A percentile compares a stretch with the other conserved stretches of the same genome.
Evolutionary conservation across 371 early-diverging fungal species (phyloP).

Genomic region (Mortierella sp.): DNA sequence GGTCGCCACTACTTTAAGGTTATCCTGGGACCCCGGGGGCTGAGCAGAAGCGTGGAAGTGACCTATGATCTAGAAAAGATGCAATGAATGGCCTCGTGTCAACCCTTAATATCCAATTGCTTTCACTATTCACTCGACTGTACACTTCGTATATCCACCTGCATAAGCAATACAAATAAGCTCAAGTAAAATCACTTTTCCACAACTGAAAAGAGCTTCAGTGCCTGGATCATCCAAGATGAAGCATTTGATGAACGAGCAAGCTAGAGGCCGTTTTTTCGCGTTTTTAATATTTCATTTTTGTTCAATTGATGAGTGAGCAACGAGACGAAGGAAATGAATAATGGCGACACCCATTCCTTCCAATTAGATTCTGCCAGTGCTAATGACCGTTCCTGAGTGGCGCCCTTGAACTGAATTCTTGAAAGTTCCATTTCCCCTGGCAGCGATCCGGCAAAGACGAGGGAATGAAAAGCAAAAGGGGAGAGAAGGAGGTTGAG

Average conservation of each 20-base stretch:
- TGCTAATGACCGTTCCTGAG: neutral
- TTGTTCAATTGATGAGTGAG: neutral
- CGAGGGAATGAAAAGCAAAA: too few relatives aligned
- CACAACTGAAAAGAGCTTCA: too few relatives aligned
- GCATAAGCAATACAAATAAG: too few relatives aligned
- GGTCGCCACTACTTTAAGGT: neutral
- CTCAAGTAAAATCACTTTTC: too few relatives aligned
- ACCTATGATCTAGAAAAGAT: neutral
- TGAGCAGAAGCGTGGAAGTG: neutral
- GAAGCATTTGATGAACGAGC: too few relatives aligned
- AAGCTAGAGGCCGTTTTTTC: neutral
- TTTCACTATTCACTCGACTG: too few relatives aligned
- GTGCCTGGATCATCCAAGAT: neutral
- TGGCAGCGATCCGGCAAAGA: neutral
- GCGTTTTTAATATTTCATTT: neutral
- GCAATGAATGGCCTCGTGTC: neutral
- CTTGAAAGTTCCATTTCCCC: neutral
- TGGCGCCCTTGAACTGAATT: neutral
- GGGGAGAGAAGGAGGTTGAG: neutral
- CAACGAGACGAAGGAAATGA: neutral
- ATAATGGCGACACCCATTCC: too few relatives aligned
- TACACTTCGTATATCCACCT: too few relatives aligned
- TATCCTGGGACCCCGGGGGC: conserved; percentile 1
- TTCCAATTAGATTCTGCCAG: neutral
- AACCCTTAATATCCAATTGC: too few relatives aligned